Percentiles rank a stretch among this genome's conserved stretches.
Conservation (phyloP, 2,329 filamentous ascomycete genomes). For the Neopestalotiopsis clavispora region DNA sequence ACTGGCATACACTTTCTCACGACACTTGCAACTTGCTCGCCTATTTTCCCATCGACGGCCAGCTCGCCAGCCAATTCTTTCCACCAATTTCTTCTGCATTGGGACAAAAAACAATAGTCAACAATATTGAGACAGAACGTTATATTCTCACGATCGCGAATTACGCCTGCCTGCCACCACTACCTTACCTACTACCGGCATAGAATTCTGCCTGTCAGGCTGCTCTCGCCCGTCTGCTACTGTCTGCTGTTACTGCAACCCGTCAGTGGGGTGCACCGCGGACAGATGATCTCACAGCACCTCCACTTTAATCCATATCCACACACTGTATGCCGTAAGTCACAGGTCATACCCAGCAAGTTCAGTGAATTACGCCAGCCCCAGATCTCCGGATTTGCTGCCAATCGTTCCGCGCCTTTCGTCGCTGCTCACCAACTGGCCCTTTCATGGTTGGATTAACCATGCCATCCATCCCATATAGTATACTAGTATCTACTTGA, state of each 20-base stretch:
- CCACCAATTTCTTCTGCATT: neutral
- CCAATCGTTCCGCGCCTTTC: neutral
- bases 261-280: neutral
- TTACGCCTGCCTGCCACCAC: neutral
- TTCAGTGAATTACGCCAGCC: slow-evolving; percentile 1
- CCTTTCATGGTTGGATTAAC: neutral
- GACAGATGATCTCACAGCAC: slow-evolving; percentile 3
- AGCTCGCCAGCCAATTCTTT: neutral
- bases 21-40: too few species aligned
- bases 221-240: neutral
- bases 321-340: neutral
- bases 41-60: too few species aligned
- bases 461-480: neutral
- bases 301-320: slow-evolving; percentile 5
- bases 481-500: neutral
- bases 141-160: neutral
- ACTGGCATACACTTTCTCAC: too few species aligned
- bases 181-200: too few species aligned
- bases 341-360: neutral
- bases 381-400: slow-evolving; percentile 13
- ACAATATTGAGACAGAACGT: neutral
- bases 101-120: neutral
- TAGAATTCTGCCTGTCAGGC: neutral
- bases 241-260: neutral
- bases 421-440: neutral